Conservation (phyloP, 805 yeast genomes). For the Wickerhamiella qilinensis region DNA sequence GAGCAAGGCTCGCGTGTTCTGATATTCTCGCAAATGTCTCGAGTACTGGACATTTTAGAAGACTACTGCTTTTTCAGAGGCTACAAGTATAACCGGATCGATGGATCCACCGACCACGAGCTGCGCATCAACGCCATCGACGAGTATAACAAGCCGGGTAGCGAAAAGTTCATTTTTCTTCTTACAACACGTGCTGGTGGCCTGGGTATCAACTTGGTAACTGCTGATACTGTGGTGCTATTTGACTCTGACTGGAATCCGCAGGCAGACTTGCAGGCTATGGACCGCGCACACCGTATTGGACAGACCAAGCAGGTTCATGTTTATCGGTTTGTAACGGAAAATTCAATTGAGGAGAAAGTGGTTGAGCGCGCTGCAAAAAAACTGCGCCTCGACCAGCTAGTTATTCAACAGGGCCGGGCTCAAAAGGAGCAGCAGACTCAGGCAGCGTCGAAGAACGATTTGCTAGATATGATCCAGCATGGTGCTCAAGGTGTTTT, state of each 20-base stretch:
- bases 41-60: slow-evolving; percentile 76
- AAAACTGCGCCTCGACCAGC: slow-evolving; percentile 77
- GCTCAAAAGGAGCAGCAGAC: slow-evolving; percentile 30
- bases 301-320: slow-evolving; percentile 94
- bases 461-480: slow-evolving; percentile 85
- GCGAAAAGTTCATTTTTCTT: slow-evolving; percentile 68
- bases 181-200: slow-evolving; percentile 96
- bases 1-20: slow-evolving; percentile 75
- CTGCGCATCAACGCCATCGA: slow-evolving; percentile 88
- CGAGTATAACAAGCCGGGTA: slow-evolving; percentile 69
- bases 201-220: slow-evolving; percentile 78
- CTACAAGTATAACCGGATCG: slow-evolving; percentile 78
- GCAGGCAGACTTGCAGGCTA: slow-evolving; percentile 93
- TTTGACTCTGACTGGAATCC: slow-evolving; percentile 98
- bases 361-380: slow-evolving; percentile 94
- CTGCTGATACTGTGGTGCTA: slow-evolving; percentile 78
- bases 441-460: slow-evolving; percentile 43
- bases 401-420: slow-evolving; percentile 89
- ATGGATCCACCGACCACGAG: slow-evolving; percentile 85
- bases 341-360: slow-evolving; percentile 90
- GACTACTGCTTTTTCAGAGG: slow-evolving; percentile 81
- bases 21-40: slow-evolving; percentile 86
- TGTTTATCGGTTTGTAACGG: slow-evolving; percentile 86
- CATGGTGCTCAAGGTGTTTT: slow-evolving; percentile 89
- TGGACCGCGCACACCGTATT: slow-evolving; percentile 96